Conservation (phyloP, 495 filamentous ascomycete genomes). For the Penicillium psychrofluorescens region DNA sequence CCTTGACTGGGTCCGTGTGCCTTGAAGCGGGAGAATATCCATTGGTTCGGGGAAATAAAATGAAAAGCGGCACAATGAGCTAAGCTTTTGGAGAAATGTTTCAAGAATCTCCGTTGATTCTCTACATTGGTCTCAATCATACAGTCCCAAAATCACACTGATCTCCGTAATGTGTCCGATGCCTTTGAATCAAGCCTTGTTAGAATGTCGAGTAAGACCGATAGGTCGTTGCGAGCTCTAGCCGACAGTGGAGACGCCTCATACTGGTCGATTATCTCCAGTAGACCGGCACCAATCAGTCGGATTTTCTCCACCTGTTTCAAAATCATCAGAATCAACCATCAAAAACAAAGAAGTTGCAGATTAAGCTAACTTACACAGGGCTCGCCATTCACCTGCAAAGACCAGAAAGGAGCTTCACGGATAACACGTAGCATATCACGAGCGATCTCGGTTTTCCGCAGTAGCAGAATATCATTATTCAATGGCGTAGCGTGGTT, state of each 20-base stretch:
- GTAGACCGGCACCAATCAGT: constrained; percentile 18
- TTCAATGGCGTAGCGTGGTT: constrained; percentile 2
- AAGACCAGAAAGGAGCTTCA: constrained; percentile 12
- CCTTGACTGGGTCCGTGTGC: too few species aligned
- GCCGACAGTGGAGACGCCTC: constrained; percentile 9
- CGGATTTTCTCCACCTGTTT: constrained; percentile 23
- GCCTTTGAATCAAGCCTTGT: constrained; percentile 16
- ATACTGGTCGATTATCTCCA: constrained; percentile 21
- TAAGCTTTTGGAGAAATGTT: too few species aligned
- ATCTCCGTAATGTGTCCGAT: constrained; percentile 15
- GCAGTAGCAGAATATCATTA: constrained; percentile 12
- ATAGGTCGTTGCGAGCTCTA: constrained; percentile 13
- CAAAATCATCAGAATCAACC: constrained; percentile 3
- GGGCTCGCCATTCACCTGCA: constrained; percentile 17
- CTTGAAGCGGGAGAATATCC: too few species aligned
- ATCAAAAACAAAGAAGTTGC: neutral
- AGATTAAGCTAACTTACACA: constrained; percentile 7
- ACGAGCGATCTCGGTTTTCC: constrained; percentile 16
- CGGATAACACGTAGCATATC: constrained; percentile 14
- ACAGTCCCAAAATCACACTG: neutral
- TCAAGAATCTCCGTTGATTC: too few species aligned
- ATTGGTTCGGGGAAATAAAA: too few species aligned
- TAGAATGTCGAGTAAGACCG: constrained; percentile 15
- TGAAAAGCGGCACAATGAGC: too few species aligned
- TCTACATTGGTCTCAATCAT: too few species aligned